Conservation (phyloP, 2,329 filamentous ascomycete genomes). For the Xylariomycetidae sp. region DNA sequence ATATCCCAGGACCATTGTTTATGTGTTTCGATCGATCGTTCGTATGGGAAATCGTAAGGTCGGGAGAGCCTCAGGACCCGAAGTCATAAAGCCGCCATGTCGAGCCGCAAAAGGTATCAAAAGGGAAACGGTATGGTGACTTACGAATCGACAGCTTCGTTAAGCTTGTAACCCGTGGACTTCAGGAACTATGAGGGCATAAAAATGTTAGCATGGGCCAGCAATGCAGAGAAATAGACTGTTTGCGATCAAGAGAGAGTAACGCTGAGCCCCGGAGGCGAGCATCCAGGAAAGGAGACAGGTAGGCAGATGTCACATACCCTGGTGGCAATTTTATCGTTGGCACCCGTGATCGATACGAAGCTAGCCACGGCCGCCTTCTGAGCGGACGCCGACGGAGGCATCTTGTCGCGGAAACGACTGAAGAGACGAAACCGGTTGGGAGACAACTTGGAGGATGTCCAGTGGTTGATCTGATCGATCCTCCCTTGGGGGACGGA, state of each 20-base stretch:
- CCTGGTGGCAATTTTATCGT: slow-evolving; percentile 21
- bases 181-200: slow-evolving; percentile 27
- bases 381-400: slow-evolving; percentile 21
- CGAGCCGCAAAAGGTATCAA: slow-evolving; percentile 3
- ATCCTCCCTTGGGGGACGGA: no score
- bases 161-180: slow-evolving; percentile 43
- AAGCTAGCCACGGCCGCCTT: slow-evolving; percentile 23
- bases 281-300: no score
- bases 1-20: no score
- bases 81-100: background rate
- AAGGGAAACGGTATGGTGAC: slow-evolving; percentile 28
- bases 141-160: slow-evolving; percentile 54
- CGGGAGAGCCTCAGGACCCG: no score
- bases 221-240: no score
- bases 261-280: no score
- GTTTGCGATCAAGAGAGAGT: no score
- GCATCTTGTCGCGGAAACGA: slow-evolving; percentile 13
- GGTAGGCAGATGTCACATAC: slow-evolving; percentile 12
- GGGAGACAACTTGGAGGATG: background rate
- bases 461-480: no score
- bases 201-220: slow-evolving; percentile 1
- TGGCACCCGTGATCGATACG: slow-evolving; percentile 24
- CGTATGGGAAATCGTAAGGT: no score
- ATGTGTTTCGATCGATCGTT: no score
- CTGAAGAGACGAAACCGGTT: background rate